phyloP scores from a whole-genome alignment of 805 yeast genomes.

The Pichia eremophila region DNA sequence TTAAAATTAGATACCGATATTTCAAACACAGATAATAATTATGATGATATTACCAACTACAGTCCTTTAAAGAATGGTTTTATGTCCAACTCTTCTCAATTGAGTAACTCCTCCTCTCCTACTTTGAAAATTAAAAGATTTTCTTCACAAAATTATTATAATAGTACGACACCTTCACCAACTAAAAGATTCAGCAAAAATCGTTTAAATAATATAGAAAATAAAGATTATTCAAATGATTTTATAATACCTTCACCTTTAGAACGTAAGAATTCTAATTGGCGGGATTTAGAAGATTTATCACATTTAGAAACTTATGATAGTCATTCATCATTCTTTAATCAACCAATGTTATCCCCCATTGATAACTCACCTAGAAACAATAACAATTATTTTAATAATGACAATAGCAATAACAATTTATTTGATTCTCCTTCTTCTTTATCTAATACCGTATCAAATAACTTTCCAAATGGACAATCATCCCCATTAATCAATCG shows the following conservation, averaged over 20 bases:
- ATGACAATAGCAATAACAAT: background rate
- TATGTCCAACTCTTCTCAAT: background rate
- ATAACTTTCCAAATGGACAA: background rate
- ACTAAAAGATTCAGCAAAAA: background rate
- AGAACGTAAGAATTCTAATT: background rate
- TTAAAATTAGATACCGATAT: background rate
- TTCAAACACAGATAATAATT: no score
- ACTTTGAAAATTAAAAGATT: background rate
- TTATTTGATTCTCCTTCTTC: background rate
- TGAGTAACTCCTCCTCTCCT: background rate
- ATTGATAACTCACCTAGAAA: background rate
- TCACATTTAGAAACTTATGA: background rate
- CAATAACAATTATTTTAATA: background rate
- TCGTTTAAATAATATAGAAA: slow-evolving; percentile 1
- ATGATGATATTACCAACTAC: no score
- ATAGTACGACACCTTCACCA: background rate
- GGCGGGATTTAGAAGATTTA: background rate
- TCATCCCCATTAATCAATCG: background rate
- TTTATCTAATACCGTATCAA: background rate
- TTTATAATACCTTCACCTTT: background rate
- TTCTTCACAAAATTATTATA: background rate
- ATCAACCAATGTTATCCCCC: slow-evolving; percentile 8
- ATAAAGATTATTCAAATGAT: background rate
- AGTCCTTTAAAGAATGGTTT: background rate
- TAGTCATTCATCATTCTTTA: background rate